Base-by-base conservation (phyloP, 805 yeast species). In the Lachancea waltii region DNA sequence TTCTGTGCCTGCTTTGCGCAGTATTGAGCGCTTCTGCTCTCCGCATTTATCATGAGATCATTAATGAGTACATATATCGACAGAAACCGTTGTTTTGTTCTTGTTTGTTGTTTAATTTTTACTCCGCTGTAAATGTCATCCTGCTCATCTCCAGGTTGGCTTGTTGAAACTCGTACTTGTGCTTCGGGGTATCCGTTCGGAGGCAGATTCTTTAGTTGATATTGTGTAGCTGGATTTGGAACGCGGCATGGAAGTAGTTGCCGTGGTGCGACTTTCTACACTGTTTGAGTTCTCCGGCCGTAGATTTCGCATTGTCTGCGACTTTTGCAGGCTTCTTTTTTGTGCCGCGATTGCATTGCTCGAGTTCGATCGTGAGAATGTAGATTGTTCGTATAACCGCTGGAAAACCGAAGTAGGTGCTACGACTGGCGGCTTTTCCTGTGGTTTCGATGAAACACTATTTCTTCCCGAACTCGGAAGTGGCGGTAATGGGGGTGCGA, bases 361-460 rank as follows among this genome's bases (percentile, higher is more conserved):
- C 7, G 59, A 52, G 25, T 23, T 44, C 7, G 55, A 48, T 33
- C 53, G 39, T 7, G 55, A 48, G 8, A 51, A 39, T 5, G 52
- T 42, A 11, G 45, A 40, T 28, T 44, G 51, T 18, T 47, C 39
- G 34, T 53, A 53, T 11, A 53, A 43, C 34, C 60, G 47, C 14
- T 53, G 56, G 41, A 54, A 54, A 7, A 54, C 56, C 5, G 57
- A 51, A 10, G 34, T 34, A 4, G 46, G 43, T 8, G 33, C 36
- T 18, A 27, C 27, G n/a, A 23, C 9, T 11, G 36, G 20, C 13
- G 13, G 26, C 7, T 13, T 23, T 23, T 11, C 13, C 26, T 23
- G 10, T n/a, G 34, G 33, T 17, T 24, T 15, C 9, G 28, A n/a
- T n/a, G n/a, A n/a, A n/a, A n/a, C n/a, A n/a, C n/a, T n/a, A n/a